These are phyloP conservation scores for Rosa lucieae DNA, from an alignment of 306 rosid species.

Conservation along the genomic window DNA sequence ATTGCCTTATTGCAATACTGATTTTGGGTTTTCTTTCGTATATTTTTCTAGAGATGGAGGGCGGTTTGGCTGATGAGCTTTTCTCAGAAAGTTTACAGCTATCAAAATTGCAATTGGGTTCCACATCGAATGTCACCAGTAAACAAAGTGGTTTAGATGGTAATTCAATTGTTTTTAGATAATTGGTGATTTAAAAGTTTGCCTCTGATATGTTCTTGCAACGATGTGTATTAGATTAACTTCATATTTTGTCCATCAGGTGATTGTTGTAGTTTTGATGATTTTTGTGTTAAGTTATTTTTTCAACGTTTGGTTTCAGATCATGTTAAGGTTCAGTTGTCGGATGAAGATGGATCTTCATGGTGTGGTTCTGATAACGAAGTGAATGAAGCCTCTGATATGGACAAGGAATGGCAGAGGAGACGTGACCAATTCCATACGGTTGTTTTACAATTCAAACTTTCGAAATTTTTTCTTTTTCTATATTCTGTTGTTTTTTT, in stretches of 20 bases:
- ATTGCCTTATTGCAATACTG: not conserved
- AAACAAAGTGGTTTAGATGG: slow-evolving; percentile 33
- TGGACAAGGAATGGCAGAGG: slow-evolving; percentile 75
- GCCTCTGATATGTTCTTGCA: not conserved
- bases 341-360: slow-evolving; percentile 32
- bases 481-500: slow-evolving; percentile 1
- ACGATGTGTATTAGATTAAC: too few species aligned
- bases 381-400: slow-evolving; percentile 41
- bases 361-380: slow-evolving; percentile 56
- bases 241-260: not conserved
- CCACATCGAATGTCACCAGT: slow-evolving; percentile 17
- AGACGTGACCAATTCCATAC: slow-evolving; percentile 71
- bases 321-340: slow-evolving; percentile 38
- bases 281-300: slow-evolving; percentile 8
- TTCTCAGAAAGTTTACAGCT: slow-evolving; percentile 57
- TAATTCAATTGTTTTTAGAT: slow-evolving; percentile 12
- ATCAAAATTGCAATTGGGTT: slow-evolving; percentile 43
- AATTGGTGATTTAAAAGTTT: not conserved
- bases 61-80: slow-evolving; percentile 66
- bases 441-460: slow-evolving; percentile 32
- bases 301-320: slow-evolving; percentile 35
- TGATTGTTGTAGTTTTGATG: not conserved
- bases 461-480: slow-evolving; percentile 9
- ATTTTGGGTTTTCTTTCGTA: slow-evolving; percentile 1
- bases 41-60: slow-evolving; percentile 55